Evolutionary conservation across 2,329 filamentous ascomycete genomes (phyloP), one percentile per base, ranked within the genome.

Genomic region (Thelonectria blattea): DNA sequence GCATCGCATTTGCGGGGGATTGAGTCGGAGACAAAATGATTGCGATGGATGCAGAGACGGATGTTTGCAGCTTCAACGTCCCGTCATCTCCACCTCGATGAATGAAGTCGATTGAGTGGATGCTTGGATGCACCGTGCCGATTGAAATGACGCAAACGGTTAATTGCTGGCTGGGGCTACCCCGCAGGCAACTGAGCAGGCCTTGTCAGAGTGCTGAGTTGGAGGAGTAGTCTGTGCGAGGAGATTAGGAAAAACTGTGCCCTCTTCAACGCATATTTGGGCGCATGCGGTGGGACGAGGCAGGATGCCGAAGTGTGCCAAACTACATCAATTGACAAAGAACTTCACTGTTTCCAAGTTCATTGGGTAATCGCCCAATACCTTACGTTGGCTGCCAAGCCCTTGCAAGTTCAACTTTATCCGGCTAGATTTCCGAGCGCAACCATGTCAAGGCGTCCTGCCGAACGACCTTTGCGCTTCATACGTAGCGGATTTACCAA

Each of bases 81-180:
- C 42, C 52, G 52, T 56, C 58, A 60, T 52, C 47, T 50, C 58
- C 52, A 60, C 58, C 50, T 43, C 22, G 50, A 53, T 53, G 30
- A 46, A 56, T 50, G 41, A 46, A 51, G 30, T 50, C 47, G 49
- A 43, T 56, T 56, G 52, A 56, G 20, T 48, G 52, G 39, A 34
- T 27, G 37, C 24, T 18, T 39, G 42, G 30, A 24, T 43, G 15
- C 56, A 60, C 58, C 42, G 58, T 60, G 52, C n/a, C 18, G 37
- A 52, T 52, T 47, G 7, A 1, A 37, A 11, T 15, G 5, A n/a
- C 8, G 8, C n/a, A 43, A 24, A 60, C 58, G 17, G 58, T 60
- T 30, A 30, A 49, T 56, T 24, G 32, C 20, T 32, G 27, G 12
- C 32, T 3, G 3, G 24, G 12, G n/a, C n/a, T 56, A 56, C 58